phyloP scores from a whole-genome alignment of 83 land plant species.

The Isoetes engelmannii region DNA sequence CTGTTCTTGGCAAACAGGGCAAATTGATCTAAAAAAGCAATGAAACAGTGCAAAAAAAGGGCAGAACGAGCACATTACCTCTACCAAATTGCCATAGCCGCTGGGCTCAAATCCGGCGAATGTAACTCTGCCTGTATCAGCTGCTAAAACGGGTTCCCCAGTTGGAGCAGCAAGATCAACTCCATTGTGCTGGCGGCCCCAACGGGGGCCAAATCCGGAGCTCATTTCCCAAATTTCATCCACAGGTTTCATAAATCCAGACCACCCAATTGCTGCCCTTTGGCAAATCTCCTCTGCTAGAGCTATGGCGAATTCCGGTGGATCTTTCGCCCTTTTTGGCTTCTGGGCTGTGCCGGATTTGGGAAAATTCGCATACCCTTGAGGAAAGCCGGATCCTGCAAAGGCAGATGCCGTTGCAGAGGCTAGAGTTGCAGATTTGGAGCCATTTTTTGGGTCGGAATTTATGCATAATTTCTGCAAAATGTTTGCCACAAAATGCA shows the following conservation, averaged over 20 bases:
- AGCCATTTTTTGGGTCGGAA: no score
- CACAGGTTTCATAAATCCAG: constrained; percentile 17
- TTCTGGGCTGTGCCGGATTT: neutral
- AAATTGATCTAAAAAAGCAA: neutral
- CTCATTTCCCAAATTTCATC: constrained; percentile 15
- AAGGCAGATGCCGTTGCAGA: no score
- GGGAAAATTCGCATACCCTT: neutral
- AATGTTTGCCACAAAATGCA: no score
- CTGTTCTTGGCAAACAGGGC: neutral
- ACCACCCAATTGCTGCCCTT: neutral
- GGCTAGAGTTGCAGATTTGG: no score
- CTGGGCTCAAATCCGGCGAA: constrained; percentile 21
- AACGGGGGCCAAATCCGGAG: constrained; percentile 20
- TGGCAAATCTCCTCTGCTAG: constrained; percentile 10
- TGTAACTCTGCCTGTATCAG: constrained; percentile 19
- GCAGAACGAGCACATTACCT: neutral
- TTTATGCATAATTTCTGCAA: no score
- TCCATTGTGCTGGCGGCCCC: constrained; percentile 20
- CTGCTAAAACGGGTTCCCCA: constrained; percentile 21
- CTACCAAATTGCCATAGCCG: constrained; percentile 17
- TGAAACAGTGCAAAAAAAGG: neutral
- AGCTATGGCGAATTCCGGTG: constrained; percentile 5
- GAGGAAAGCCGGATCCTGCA: no score
- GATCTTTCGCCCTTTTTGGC: constrained; percentile 17
- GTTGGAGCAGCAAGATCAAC: constrained; percentile 23